Percentiles rank a stretch among this genome's conserved stretches.
Evolutionary conservation across 1,139 yeast genomes (phyloP).

Genomic region (Diutina ranongensis): DNA sequence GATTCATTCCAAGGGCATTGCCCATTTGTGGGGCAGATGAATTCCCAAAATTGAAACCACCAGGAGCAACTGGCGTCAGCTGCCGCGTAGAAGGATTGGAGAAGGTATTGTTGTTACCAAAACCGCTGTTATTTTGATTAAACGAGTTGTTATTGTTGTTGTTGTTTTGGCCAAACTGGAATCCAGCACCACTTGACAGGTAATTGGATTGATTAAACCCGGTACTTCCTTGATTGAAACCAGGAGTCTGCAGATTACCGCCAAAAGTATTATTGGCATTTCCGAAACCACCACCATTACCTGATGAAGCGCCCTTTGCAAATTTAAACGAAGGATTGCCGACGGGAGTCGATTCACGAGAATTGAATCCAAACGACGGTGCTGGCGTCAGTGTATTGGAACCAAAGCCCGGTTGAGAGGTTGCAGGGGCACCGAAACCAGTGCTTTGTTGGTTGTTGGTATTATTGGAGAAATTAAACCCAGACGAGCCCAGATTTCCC

Average conservation of each 20-base stretch:
- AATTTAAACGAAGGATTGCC: slow-evolving; percentile 1
- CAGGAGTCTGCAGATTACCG: neutral
- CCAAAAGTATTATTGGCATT: neutral
- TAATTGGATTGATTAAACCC: neutral
- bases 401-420: neutral
- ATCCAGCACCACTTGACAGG: neutral
- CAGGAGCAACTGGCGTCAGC: neutral
- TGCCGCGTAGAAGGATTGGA: slow-evolving; percentile 1
- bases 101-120: neutral
- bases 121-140: neutral
- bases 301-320: neutral
- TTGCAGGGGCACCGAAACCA: no score
- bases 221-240: neutral
- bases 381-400: slow-evolving; percentile 1
- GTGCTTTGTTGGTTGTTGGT: no score
- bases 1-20: neutral
- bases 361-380: neutral
- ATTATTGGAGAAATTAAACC: neutral
- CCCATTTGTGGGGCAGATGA: neutral
- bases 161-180: neutral
- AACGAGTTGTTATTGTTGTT: neutral
- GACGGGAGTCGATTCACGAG: slow-evolving; percentile 2
- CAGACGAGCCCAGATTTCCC: neutral
- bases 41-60: neutral
- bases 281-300: neutral